Base-by-base conservation (phyloP, 805 yeast genomes). In the Kodamaea nitidulidarum region DNA sequence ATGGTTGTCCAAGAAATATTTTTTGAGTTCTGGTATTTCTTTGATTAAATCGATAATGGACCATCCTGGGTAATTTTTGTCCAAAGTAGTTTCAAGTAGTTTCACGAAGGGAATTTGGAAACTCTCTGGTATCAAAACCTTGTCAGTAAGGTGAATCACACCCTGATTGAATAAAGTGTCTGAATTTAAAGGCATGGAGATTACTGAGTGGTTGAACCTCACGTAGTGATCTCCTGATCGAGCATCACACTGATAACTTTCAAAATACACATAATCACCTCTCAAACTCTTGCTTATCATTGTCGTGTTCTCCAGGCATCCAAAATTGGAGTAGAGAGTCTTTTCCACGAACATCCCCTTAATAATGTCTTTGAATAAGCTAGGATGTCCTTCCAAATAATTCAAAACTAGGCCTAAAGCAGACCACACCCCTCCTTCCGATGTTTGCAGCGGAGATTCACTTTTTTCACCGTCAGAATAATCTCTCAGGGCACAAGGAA, bases 111-210 rank as follows among this genome's bases (percentile, higher is more conserved):
- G 52, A 2, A 90, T 73, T 5, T 67, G 56, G 21, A 90, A 56
- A 16, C 63, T 58, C 0, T 62, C 56, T 0, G 96, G 95, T 11
- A 85, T 61, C 3, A 76, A 46, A 1, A 85, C 65, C 4, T 70
- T 58, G 26, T 71, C 63, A 9, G 84, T 64, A 1, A 90, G 79
- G 55, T 87, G 96, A 1, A 84, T 76, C 0, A 90, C 95, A 1
- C 98, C 98, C 55, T 84, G 83, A 46, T 76, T 79, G 55, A 85
- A 90, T 10, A 90, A 54, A 5, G 86, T 73, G 54, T 90, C 96
- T 1, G 76, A 60, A 42, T 75, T 71, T 38, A 70, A 48, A 0
- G 71, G 65, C 1, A 74, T 44, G 1, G 61, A 45, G 4, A 75
- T 26, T 8, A 39, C 32, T 1, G 70, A 60, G 22, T 52, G 44